A percentile compares a stretch with the other conserved stretches of the same genome.
Conservation (phyloP, 2,329 filamentous ascomycete genomes). For the Claviceps sp. region DNA sequence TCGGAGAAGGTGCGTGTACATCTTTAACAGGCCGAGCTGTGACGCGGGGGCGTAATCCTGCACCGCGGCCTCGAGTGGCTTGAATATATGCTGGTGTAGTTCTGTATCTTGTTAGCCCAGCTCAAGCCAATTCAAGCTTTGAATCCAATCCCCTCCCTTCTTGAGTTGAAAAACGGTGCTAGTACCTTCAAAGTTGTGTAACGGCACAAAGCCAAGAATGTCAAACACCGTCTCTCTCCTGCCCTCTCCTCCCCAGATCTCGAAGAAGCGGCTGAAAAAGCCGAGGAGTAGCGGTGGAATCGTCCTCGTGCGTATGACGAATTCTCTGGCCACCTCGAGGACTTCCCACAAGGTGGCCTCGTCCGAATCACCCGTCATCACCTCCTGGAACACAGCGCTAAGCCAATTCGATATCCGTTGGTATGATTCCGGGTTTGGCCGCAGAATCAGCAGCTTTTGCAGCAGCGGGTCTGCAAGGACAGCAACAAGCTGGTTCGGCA, state of each 20-base stretch:
- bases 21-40: constrained; percentile 45
- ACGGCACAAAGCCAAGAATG: constrained; percentile 40
- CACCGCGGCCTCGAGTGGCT: constrained; percentile 36
- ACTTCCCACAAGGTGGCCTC: constrained; percentile 38
- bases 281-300: constrained; percentile 35
- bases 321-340: constrained; percentile 41
- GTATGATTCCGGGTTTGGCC: constrained; percentile 37
- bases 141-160: neutral
- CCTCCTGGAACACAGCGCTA: constrained; percentile 40
- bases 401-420: constrained; percentile 48
- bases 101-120: constrained; percentile 24
- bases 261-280: constrained; percentile 40
- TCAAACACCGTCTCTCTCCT: constrained; percentile 41
- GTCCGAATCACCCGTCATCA: constrained; percentile 36
- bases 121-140: too few relatives aligned
- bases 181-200: constrained; percentile 43
- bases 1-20: constrained; percentile 55
- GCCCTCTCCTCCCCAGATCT: constrained; percentile 48
- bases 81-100: constrained; percentile 33
- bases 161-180: neutral
- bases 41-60: constrained; percentile 36
- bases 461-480: constrained; percentile 63
- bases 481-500: constrained; percentile 71
- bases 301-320: constrained; percentile 40
- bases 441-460: constrained; percentile 61